Base-by-base conservation (phyloP, 1,139 yeast species). In the Yarrowia galli region DNA sequence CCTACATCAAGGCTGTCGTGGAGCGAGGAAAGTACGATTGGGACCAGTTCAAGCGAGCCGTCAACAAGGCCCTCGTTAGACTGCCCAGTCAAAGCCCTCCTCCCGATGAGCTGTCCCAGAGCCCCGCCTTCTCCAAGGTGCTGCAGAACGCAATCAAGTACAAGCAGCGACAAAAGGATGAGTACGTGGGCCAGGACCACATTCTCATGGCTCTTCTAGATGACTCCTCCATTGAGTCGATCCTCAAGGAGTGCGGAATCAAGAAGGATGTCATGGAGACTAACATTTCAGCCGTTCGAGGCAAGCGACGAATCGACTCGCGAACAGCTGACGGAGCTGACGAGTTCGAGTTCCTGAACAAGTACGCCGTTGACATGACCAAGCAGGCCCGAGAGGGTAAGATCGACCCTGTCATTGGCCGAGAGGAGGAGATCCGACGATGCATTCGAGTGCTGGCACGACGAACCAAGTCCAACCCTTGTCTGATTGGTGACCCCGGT, bases 401-500 rank as follows among this genome's bases (percentile, higher is more conserved):
- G 77, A 87, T 95, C 70, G 99, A 95, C 78, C 99, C 99, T 2
- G 99, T 96, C 65, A 96, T 95, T 76, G 99, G 99, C 68, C 89
- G 99, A 81, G 99, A 95, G 78, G 99, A 95, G 78, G 99, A 95
- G 80, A 95, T 96, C 72, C 86, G 99, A 80, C 84, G 98, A 73
- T 92, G 97, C 53, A 93, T 95, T 71, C 85, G 98, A 71, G 97
- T 96, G 6, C 83, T 95, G 71, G 95, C 99, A 20, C 89, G 99
- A 81, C 87, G 99, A 80, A 91, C 97, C 42, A 95, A 95, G 80
- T 92, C 98, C 4, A 96, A 96, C 76, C 97, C 99, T 16, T 95
- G 97, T 72, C 82, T 95, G 72, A 92, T 95, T 75, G 99, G 99
- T 83, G 98, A 95, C 75, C 97, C 99, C 42, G 99, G 99, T 86